phyloP scores from a whole-genome alignment of 495 filamentous ascomycete species.

The Ascobolus immersus region DNA sequence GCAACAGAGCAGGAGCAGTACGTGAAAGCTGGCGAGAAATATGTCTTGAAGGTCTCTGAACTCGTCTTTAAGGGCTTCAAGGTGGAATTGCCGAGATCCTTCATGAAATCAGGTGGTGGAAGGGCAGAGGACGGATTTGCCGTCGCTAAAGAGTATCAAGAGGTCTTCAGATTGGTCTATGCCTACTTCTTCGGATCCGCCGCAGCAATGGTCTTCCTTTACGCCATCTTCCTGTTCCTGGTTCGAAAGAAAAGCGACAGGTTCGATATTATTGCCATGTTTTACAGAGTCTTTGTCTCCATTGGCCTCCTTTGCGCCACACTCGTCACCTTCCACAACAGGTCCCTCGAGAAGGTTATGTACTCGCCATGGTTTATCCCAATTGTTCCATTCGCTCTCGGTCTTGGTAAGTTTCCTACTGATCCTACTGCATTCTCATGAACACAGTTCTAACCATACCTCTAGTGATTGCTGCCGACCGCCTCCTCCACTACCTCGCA shows the following conservation, averaged over 20 bases:
- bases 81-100: conserved; percentile 8
- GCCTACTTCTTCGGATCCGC: conserved; percentile 12
- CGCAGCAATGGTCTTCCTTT: conserved; percentile 8
- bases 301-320: conserved; percentile 1
- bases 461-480: no score
- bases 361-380: background rate
- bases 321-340: background rate
- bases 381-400: background rate
- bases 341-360: background rate
- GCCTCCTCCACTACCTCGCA: no score
- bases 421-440: no score
- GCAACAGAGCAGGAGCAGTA: background rate
- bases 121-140: background rate
- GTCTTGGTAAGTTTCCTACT: background rate
- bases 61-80: conserved; percentile 1
- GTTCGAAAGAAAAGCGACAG: conserved; percentile 13
- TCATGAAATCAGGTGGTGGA: conserved; percentile 8
- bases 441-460: no score
- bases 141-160: background rate
- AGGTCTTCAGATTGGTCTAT: conserved; percentile 10
- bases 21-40: background rate
- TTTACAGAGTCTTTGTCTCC: conserved; percentile 6
- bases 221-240: conserved; percentile 10
- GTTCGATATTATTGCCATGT: conserved; percentile 11
- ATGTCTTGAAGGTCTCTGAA: background rate